These are phyloP conservation scores for Flaveria bidentis DNA, from an alignment of 129 eudicot species.

Conservation along the genomic window DNA sequence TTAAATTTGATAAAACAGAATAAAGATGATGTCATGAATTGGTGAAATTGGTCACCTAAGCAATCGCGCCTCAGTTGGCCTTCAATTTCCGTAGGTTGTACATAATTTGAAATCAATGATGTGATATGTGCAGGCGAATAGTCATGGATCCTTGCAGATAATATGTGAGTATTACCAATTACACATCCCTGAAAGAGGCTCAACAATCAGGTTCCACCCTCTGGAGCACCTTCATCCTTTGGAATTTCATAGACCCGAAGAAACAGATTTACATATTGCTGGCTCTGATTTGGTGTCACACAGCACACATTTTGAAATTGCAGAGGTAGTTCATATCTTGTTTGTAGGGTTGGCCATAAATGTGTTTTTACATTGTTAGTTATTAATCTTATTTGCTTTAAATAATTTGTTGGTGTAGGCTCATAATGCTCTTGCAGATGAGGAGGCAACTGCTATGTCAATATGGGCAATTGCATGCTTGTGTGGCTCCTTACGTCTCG, in stretches of 20 bases:
- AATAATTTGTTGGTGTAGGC: conserved; percentile 45
- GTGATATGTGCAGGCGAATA: conserved; percentile 58
- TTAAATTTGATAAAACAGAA: neutral
- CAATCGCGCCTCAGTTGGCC: neutral
- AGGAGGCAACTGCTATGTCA: conserved; percentile 91
- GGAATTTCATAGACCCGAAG: conserved; percentile 79
- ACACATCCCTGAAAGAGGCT: conserved; percentile 70
- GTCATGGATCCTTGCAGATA: conserved; percentile 83
- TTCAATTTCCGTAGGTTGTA: neutral
- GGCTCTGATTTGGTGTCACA: conserved; percentile 80
- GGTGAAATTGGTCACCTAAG: neutral
- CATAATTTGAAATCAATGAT: neutral
- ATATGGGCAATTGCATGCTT: conserved; percentile 88
- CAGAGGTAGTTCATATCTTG: conserved; percentile 55
- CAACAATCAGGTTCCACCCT: conserved; percentile 79
- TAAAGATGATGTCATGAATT: neutral
- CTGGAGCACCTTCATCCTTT: conserved; percentile 87
- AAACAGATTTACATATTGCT: conserved; percentile 55
- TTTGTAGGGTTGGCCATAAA: neutral
- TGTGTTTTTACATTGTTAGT: neutral
- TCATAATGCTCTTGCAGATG: conserved; percentile 73
- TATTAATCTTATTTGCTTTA: neutral
- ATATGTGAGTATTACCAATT: conserved; percentile 78
- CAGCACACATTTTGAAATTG: conserved; percentile 70
- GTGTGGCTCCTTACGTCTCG: conserved; percentile 92